phyloP scores from a whole-genome alignment of 2,329 filamentous ascomycete species.

The Nakataea oryzae region DNA sequence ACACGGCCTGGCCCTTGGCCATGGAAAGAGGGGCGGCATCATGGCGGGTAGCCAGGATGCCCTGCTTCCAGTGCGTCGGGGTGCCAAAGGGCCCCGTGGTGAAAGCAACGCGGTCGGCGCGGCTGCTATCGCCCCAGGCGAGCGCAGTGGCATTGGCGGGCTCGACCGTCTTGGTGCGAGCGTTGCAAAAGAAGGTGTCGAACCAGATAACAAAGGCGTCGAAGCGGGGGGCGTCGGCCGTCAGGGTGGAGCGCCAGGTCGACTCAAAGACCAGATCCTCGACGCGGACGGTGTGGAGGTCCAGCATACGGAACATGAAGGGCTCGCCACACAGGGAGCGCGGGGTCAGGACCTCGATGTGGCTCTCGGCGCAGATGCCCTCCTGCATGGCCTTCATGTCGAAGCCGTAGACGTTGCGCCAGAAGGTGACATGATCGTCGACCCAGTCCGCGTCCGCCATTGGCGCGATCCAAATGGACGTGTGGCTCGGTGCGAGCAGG shows the following conservation, averaged over 20 bases:
- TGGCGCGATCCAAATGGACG: conserved; percentile 73
- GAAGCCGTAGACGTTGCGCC: conserved; percentile 90
- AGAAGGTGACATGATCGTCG: conserved; percentile 70
- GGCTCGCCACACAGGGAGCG: conserved; percentile 48
- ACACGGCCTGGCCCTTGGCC: conserved; percentile 46
- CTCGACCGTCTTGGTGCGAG: conserved; percentile 37
- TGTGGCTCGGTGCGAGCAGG: conserved; percentile 77
- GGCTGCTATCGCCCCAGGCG: conserved; percentile 46
- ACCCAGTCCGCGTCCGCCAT: conserved; percentile 69
- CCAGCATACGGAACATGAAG: conserved; percentile 61
- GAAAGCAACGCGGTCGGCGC: conserved; percentile 61
- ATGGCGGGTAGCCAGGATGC: conserved; percentile 59
- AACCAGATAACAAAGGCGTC: conserved; percentile 92
- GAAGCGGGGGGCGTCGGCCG: conserved; percentile 53
- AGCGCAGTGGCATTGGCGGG: conserved; percentile 44
- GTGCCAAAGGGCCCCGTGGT: conserved; percentile 72
- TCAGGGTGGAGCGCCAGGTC: conserved; percentile 52
- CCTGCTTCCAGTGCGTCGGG: conserved; percentile 87
- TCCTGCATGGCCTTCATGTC: conserved; percentile 86
- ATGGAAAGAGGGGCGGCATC: conserved; percentile 33
- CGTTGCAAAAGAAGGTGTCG: conserved; percentile 75
- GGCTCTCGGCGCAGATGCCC: conserved; percentile 70
- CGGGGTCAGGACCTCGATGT: conserved; percentile 61
- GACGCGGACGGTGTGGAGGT: conserved; percentile 61
- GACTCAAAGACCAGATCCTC: conserved; percentile 68